Conservation (phyloP, 306 rosid genomes). For the Corylus americana region DNA sequence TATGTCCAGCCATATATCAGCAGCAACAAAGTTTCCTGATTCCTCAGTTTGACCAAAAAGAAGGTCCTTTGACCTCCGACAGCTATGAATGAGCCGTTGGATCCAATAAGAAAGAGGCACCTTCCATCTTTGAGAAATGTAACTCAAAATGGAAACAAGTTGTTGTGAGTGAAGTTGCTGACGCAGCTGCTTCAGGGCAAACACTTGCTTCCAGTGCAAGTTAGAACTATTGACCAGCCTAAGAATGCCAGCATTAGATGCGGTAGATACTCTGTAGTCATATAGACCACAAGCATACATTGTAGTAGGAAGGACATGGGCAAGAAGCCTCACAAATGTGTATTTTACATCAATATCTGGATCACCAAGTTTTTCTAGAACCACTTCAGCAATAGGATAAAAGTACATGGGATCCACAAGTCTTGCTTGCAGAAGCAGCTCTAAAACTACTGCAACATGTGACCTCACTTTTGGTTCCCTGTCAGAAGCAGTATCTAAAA, state of each 20-base stretch:
- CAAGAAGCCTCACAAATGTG: constrained; percentile 62
- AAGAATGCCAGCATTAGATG: constrained; percentile 50
- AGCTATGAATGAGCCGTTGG: constrained; percentile 78
- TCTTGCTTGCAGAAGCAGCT: constrained; percentile 77
- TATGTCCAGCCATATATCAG: constrained; percentile 65
- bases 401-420: constrained; percentile 73
- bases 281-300: constrained; percentile 75
- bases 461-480: constrained; percentile 84
- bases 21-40: constrained; percentile 48
- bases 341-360: constrained; percentile 67
- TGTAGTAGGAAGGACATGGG: constrained; percentile 73
- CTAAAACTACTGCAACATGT: constrained; percentile 69
- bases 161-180: constrained; percentile 80
- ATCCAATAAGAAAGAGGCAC: constrained; percentile 95
- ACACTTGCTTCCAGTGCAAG: constrained; percentile 89
- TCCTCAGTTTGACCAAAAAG: constrained; percentile 65
- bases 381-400: constrained; percentile 70
- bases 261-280: constrained; percentile 45
- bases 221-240: constrained; percentile 50
- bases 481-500: constrained; percentile 71
- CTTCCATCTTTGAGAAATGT: constrained; percentile 94
- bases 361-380: constrained; percentile 90
- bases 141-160: constrained; percentile 86
- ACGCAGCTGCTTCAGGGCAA: constrained; percentile 85
- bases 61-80: constrained; percentile 69